These are phyloP conservation scores for Penicillium brasilianum DNA, from an alignment of 2,329 filamentous ascomycete genomes.

Conservation along the genomic window DNA sequence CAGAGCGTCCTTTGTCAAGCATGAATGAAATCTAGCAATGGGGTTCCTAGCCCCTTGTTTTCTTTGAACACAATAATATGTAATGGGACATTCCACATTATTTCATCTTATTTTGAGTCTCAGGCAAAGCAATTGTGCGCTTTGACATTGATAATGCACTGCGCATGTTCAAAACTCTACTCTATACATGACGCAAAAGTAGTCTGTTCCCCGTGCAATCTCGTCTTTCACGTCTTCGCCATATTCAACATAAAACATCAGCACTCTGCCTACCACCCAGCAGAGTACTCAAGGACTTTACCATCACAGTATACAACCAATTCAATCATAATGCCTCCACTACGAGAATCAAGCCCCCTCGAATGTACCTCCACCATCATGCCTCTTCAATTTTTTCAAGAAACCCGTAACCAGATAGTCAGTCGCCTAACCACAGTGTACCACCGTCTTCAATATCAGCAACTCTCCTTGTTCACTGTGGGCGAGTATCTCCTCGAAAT, in stretches of 20 bases:
- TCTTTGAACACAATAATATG: neutral
- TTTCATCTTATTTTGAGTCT: neutral
- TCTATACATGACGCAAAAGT: neutral
- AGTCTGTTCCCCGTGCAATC: neutral
- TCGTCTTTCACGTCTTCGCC: slow-evolving; percentile 69
- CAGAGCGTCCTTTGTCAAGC: neutral
- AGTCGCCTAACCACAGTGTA: neutral
- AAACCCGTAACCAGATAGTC: neutral
- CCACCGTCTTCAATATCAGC: neutral
- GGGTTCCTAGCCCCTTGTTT: neutral
- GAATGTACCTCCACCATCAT: neutral
- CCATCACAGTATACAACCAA: neutral
- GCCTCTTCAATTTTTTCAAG: neutral
- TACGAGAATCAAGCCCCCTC: neutral
- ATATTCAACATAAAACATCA: slow-evolving; percentile 59
- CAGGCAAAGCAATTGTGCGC: neutral
- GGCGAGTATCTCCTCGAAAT: neutral
- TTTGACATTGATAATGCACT: neutral
- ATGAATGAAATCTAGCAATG: neutral
- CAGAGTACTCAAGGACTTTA: neutral
- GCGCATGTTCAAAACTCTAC: neutral
- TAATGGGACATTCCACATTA: neutral
- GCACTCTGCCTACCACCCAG: too few relatives aligned
- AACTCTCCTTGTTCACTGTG: neutral
- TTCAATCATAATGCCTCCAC: neutral